Evolutionary conservation across 306 rosid species (phyloP), one percentile per base, ranked within the genome.

Genomic region (Pueraria montana): DNA sequence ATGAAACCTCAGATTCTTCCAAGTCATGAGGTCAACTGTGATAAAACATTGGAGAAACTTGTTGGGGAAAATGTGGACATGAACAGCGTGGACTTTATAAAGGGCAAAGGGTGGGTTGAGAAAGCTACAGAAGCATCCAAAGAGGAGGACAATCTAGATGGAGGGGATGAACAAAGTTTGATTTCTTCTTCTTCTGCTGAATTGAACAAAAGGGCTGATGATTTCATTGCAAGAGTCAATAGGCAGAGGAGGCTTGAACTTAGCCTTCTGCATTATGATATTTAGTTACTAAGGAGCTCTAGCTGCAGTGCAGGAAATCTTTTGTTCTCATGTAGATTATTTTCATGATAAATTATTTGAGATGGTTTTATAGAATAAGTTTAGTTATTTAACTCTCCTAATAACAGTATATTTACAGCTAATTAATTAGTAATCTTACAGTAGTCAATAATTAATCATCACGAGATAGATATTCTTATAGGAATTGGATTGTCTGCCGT

Each of bases 171-270:
- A 80, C 24, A 5, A 70, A 45, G 72, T 66, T 72, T 73, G 42
- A 9, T 61, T 66, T 45, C 34, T 84, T 62, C 72, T 53, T 62
- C 1, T 62, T 84, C 74, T 45, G 94, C 88, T 84, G 94, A 88
- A 65, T 76, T 94, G 88, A 90, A 38, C 69, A 89, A 74, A 91
- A 95, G 97, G 84, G 97, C 95, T 52, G 98, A 95, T 76, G 97
- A 90, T 81, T 90, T 89, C 74, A 95, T 95, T 84, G 97, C 97
- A n/a, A 95, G 95, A 88, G 92, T 91, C 9, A 91, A 87, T 52
- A 85, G 84, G 76, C 91, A 87, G 45, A 89, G 91, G 86, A 80
- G 58, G 71, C 78, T 88, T 87, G 98, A 95, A 87, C 91, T 90
- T 82, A 65, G 62, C 68, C 83, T 85, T 74, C 50, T 89, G 64